Base-by-base conservation (phyloP, 371 early-diverging fungal genomes). In the Zancudomyces culisetae region DNA sequence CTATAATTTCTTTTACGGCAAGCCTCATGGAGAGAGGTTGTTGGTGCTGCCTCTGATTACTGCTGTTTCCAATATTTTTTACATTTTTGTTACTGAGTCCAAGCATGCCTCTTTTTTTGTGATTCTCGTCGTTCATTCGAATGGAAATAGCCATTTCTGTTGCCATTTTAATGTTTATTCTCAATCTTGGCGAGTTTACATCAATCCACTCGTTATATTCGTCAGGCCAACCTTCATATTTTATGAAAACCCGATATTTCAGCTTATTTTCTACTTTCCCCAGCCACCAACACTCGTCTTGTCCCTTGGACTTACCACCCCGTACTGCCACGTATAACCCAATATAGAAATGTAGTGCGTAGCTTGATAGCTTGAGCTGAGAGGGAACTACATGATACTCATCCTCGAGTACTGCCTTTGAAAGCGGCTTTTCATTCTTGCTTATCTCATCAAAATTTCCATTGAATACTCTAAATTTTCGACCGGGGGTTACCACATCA, bases 1-100 rank as follows among this genome's bases (percentile, higher is more conserved):
- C 18, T 50, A 55, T 55, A 45, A 60, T 35, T 21, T 56, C 42
- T 47, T 52, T 57, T 23, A 61, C 54, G 23, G 69, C 69, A 35
- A 68, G 53, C 3, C 61, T 55, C 29, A 62, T 35, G 3, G 69
- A 64, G 27, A 63, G 40, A 15, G 65, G 60, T 4, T 47, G 20
- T 45, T 26, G 30, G n/a, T 29, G 46, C 8, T 42, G 46, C 47
- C 46, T 52, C 22, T n/a, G 12, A 22, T 24, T 23, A 27, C 41
- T 24, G 20, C 28, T 19, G n/a, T 42, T 35, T 8, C 19, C 47
- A 15, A 13, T 27, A 26, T 29, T 1, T 2, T 26, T 27, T 29
- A 27, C 19, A 28, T 30, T 41, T 12, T 40, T 8, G 1, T 30
- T 51, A 3, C 13, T 15, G 18, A 4, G 6, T 39, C 50, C 2